Percentiles rank a stretch among this genome's conserved stretches.
phyloP scores from a whole-genome alignment of 768 basidiomycete species.

The Amylocystis lapponica region DNA sequence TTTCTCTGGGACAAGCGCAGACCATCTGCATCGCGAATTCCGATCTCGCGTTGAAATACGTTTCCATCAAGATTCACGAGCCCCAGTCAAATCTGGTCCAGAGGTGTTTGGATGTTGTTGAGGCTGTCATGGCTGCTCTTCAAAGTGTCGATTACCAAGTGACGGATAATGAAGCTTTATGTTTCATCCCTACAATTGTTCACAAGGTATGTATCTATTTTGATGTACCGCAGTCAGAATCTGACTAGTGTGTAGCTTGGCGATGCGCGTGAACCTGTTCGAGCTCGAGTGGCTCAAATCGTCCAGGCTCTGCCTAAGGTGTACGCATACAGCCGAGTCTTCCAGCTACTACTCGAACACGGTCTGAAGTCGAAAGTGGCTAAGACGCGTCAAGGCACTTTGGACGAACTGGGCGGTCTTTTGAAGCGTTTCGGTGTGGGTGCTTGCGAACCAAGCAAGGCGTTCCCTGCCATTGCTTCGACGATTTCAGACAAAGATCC shows the following conservation, averaged over 20 bases:
- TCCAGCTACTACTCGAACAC: conserved; percentile 81
- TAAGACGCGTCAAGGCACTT: conserved; percentile 81
- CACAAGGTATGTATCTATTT: conserved; percentile 56
- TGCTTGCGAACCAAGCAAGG: conserved; percentile 75
- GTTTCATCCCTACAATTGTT: conserved; percentile 86
- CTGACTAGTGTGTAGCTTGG: conserved; percentile 59
- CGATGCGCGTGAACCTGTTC: conserved; percentile 81
- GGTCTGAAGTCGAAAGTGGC: conserved; percentile 88
- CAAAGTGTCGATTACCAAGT: conserved; percentile 70
- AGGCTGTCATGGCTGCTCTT: conserved; percentile 71
- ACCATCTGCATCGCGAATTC: conserved; percentile 77
- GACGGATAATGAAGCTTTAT: conserved; percentile 78
- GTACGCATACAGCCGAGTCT: conserved; percentile 89
- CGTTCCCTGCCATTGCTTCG: conserved; percentile 69
- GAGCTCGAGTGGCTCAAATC: conserved; percentile 74
- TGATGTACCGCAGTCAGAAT: no score
- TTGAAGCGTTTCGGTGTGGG: conserved; percentile 79
- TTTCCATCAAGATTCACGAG: conserved; percentile 84
- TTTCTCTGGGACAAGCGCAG: conserved; percentile 43
- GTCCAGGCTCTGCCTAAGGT: conserved; percentile 83
- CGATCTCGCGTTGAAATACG: conserved; percentile 90
- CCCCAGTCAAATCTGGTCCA: conserved; percentile 85
- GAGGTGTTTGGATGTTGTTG: conserved; percentile 84
- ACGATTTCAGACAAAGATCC: conserved; percentile 90
- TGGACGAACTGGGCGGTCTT: conserved; percentile 76